Conservation (phyloP, 2,329 filamentous ascomycete species). For the Setomelanomma holmii region DNA sequence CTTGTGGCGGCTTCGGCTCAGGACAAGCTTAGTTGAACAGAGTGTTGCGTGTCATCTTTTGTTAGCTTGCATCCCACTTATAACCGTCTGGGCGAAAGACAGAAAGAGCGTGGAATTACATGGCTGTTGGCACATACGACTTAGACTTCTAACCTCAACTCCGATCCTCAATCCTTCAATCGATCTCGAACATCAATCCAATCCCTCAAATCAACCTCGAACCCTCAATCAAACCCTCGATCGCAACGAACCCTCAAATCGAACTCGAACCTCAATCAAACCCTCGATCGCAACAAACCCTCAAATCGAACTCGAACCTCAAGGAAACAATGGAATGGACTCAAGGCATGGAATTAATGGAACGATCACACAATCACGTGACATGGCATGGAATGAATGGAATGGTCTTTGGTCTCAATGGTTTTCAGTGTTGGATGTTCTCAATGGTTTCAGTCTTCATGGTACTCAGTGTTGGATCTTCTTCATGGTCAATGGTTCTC, state of each 20-base stretch:
- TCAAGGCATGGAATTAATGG: neutral
- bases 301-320: neutral
- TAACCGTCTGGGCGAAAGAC: conserved; percentile 3
- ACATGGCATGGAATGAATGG: neutral
- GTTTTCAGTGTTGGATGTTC: neutral
- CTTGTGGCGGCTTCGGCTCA: conserved; percentile 7
- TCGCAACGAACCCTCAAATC: neutral
- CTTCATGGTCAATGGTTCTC: neutral
- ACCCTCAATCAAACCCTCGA: neutral
- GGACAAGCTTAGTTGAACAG: conserved; percentile 4
- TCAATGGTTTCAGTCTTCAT: no score
- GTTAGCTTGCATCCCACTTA: neutral
- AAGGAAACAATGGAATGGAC: neutral
- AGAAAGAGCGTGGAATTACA: conserved; percentile 5
- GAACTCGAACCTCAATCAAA: neutral
- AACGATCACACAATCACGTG: no score
- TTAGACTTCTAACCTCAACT: neutral
- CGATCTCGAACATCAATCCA: no score
- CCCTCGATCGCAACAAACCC: neutral
- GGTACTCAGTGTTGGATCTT: neutral
- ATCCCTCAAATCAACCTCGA: no score
- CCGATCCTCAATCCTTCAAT: neutral
- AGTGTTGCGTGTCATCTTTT: neutral
- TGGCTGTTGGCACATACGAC: conserved; percentile 5
- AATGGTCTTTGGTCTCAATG: neutral